phyloP scores from a whole-genome alignment of 805 yeast genomes.

The Scheffersomyces spartinae region DNA sequence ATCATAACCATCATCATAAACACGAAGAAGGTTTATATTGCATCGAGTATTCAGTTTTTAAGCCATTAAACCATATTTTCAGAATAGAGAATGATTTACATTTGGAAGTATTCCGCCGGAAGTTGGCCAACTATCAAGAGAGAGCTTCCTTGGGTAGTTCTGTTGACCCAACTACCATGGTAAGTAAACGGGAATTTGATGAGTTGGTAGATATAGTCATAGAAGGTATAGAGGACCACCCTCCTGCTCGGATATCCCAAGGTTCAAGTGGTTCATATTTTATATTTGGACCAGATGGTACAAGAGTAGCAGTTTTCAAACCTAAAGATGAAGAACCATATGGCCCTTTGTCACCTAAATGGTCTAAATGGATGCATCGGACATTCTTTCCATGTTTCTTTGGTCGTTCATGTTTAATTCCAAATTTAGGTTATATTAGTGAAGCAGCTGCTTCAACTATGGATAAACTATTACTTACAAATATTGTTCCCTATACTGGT shows the following conservation, averaged over 20 bases:
- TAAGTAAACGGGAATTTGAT: conserved; percentile 19
- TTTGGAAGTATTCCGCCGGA: no score
- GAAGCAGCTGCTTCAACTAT: conserved; percentile 63
- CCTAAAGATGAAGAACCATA: conserved; percentile 78
- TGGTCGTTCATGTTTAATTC: conserved; percentile 62
- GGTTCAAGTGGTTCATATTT: conserved; percentile 71
- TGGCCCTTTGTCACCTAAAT: conserved; percentile 66
- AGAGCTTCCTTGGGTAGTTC: no score
- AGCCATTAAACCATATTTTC: conserved; percentile 9
- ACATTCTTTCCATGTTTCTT: conserved; percentile 69
- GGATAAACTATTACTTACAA: conserved; percentile 46
- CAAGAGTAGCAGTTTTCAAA: conserved; percentile 52
- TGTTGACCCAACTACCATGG: no score
- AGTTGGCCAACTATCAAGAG: no score
- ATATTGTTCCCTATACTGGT: conserved; percentile 58
- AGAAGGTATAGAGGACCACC: conserved; percentile 30
- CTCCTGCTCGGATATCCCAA: conserved; percentile 43
- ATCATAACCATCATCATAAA: conserved; percentile 12
- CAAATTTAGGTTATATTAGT: conserved; percentile 60
- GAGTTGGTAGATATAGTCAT: conserved; percentile 30
- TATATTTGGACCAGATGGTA: conserved; percentile 23
- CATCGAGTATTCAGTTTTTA: conserved; percentile 25
- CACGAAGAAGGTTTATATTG: conserved; percentile 8
- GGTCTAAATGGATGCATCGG: conserved; percentile 72
- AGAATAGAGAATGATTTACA: conserved; percentile 9